Base-by-base conservation (phyloP, 176 grass and related monocot species). In the Lolium multiflorum region DNA sequence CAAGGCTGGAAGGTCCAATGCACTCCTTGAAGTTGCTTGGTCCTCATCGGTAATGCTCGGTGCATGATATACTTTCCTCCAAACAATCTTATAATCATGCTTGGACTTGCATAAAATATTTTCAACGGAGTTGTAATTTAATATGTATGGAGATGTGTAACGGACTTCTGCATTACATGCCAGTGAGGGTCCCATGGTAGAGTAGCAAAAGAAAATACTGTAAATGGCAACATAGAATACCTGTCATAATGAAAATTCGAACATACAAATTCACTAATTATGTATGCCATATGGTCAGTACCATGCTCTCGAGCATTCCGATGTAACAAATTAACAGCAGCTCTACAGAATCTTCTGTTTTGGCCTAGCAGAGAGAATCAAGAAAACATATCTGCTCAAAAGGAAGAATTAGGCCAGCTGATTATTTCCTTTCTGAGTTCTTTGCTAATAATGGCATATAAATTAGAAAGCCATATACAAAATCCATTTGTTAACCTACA, bases 41-140 rank as follows among this genome's bases (percentile, higher is more conserved):
- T 95, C 95, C 89, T 93, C 83, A 21, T 90, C 66, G 24, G 77
- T 89, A 76, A 93, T 70, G 55, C 54, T 87, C 25, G 93, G 54
- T 49, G 85, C 92, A 79, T 94, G 47, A 87, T 74, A 74, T 86
- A 66, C 86, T 89, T 67, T 81, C 88, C 95, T 95, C 85, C 57
- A 84, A 78, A 0, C 77, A 56, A 11, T 11, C 49, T 14, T 14
- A 51, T 51, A 51, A 51, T 51, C 49, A 51, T 51, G 49, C 49
- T 51, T 51, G 49, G 49, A 46, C 43, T 46, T 46, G 43, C 43
- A 46, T 46, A 46, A 5, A 20, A 21, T 77, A 58, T 57, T 49
- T 49, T 11, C 9, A n/a, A 43, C 7, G 9, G 46, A 90, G 20
- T 20, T 68, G n/a, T 78, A n/a, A 26, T 22, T 47, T 70, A 47